phyloP scores from a whole-genome alignment of 2,329 filamentous ascomycete genomes.

The Beauveria sp. region DNA sequence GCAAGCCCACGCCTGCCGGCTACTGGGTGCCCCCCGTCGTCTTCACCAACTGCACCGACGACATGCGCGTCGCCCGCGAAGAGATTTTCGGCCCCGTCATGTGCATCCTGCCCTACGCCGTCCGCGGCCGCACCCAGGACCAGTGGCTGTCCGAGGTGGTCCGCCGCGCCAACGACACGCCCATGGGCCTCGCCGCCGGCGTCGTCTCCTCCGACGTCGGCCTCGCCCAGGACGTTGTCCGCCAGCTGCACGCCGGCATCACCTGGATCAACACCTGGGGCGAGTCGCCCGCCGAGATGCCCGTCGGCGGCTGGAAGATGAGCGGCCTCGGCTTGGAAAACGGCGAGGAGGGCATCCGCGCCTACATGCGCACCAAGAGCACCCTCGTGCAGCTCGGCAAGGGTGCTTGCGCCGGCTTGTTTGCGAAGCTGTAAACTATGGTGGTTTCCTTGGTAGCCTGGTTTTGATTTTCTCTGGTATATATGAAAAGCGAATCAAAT shows the following conservation, averaged over 20 bases:
- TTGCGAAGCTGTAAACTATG: constrained; percentile 52
- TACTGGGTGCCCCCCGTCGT: constrained; percentile 81
- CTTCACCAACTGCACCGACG: constrained; percentile 78
- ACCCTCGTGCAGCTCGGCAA: constrained; percentile 73
- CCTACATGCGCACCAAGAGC: constrained; percentile 82
- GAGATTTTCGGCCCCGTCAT: constrained; percentile 90
- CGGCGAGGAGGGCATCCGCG: constrained; percentile 67
- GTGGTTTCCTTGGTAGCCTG: not conserved
- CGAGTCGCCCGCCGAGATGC: constrained; percentile 88
- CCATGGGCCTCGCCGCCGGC: constrained; percentile 73
- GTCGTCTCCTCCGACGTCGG: constrained; percentile 75
- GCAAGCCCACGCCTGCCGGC: constrained; percentile 48
- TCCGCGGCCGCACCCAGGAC: constrained; percentile 22
- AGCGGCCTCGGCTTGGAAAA: constrained; percentile 86
- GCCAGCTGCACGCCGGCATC: constrained; percentile 71
- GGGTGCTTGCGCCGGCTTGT: constrained; percentile 57
- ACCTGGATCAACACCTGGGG: constrained; percentile 94
- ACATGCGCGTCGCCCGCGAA: constrained; percentile 71
- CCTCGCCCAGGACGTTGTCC: constrained; percentile 62
- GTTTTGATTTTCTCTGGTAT: not conserved
- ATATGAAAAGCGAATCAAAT: constrained; percentile 1
- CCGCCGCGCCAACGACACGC: constrained; percentile 65
- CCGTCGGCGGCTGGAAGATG: constrained; percentile 86
- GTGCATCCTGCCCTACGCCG: constrained; percentile 67
- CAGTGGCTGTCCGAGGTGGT: constrained; percentile 59